Evolutionary conservation across 768 basidiomycete species (phyloP).

Genomic region (Suillus luteus): DNA sequence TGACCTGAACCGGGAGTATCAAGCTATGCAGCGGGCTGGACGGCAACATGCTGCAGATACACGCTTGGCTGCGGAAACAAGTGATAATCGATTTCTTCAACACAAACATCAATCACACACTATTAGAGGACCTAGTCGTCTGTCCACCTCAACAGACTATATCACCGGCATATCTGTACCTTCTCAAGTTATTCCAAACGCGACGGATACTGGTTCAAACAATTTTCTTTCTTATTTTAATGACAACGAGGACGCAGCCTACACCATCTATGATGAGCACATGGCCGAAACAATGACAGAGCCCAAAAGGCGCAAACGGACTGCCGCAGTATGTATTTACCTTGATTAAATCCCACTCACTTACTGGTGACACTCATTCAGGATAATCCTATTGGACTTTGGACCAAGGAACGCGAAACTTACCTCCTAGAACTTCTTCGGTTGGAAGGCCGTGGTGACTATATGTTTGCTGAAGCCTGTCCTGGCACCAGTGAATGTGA

Average conservation of each 20-base stretch:
- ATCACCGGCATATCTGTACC: neutral
- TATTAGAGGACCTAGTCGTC: neutral
- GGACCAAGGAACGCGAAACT: slow-evolving; percentile 1
- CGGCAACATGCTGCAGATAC: neutral
- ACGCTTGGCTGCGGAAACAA: neutral
- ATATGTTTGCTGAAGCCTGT: neutral
- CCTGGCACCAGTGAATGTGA: too few relatives aligned
- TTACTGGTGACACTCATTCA: neutral
- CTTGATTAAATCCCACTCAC: neutral
- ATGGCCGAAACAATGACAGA: neutral
- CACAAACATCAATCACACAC: neutral
- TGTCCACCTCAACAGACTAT: neutral
- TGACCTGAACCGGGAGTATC: neutral
- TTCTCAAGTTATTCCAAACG: neutral
- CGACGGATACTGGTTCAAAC: neutral
- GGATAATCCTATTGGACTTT: slow-evolving; percentile 8
- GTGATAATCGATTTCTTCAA: neutral
- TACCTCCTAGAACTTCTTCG: slow-evolving; percentile 12
- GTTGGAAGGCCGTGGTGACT: slow-evolving; percentile 13
- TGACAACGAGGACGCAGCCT: neutral
- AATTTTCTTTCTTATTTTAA: neutral
- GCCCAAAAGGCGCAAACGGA: neutral
- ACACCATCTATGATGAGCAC: neutral
- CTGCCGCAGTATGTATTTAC: neutral
- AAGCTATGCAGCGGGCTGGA: neutral